phyloP scores from a whole-genome alignment of 2,329 filamentous ascomycete species.

The Trichoderma sp. region DNA sequence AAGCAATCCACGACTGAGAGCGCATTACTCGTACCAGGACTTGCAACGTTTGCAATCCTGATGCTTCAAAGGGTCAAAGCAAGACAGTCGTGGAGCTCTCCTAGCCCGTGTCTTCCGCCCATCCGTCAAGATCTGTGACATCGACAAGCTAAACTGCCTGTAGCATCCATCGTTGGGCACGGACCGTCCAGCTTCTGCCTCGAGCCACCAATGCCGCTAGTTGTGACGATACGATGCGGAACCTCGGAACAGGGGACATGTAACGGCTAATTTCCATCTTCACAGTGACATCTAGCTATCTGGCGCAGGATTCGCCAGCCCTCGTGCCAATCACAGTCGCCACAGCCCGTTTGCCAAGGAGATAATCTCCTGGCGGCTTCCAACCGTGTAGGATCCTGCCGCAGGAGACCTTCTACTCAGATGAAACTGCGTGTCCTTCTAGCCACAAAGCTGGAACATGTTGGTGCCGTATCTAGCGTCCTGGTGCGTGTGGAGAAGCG shows the following conservation, averaged over 20 bases:
- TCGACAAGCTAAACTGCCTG: background rate
- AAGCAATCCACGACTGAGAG: background rate
- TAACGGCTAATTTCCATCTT: constrained; percentile 2
- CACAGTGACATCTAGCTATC: background rate
- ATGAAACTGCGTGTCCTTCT: background rate
- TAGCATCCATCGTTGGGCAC: background rate
- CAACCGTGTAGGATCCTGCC: background rate
- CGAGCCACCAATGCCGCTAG: background rate
- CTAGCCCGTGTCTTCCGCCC: background rate
- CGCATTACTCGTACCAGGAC: background rate
- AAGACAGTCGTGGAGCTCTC: background rate
- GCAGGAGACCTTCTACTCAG: background rate
- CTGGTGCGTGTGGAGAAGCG: constrained; percentile 15
- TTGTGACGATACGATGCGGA: background rate
- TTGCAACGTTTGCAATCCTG: background rate
- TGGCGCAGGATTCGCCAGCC: background rate
- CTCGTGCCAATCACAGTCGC: background rate
- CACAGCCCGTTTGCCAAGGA: background rate
- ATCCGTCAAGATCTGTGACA: constrained; percentile 13
- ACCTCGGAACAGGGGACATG: background rate
- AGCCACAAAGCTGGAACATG: constrained; percentile 1
- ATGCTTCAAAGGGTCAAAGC: background rate
- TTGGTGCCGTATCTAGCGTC: constrained; percentile 8
- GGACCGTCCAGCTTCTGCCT: background rate
- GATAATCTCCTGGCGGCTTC: background rate